These are phyloP conservation scores for Penicillium malachiteum DNA, from an alignment of 495 filamentous ascomycete species.

Conservation along the genomic window DNA sequence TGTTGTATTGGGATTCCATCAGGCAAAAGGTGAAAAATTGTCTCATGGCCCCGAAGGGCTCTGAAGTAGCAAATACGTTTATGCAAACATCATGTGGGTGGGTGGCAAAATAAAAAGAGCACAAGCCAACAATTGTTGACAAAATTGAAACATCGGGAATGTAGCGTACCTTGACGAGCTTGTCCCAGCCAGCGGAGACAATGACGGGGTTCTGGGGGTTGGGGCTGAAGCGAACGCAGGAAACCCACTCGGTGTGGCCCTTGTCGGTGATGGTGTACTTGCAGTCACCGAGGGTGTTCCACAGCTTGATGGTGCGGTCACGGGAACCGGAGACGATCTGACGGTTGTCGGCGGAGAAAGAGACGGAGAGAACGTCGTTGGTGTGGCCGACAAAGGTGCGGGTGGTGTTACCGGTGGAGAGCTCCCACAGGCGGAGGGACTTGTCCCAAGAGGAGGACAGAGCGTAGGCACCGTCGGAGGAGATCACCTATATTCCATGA, in stretches of 20 bases:
- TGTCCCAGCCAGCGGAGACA: conserved; percentile 98
- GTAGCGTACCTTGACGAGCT: conserved; percentile 94
- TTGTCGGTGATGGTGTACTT: conserved; percentile 99
- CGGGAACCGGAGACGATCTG: conserved; percentile 99
- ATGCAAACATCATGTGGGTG: conserved; percentile 87
- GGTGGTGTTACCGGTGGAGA: conserved; percentile 92
- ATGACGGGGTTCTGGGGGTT: conserved; percentile 99
- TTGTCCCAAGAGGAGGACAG: conserved; percentile 99
- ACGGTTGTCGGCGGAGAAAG: conserved; percentile 99
- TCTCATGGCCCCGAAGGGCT: conserved; percentile 94
- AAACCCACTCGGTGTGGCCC: conserved; percentile 99
- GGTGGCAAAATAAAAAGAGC: conserved; percentile 1
- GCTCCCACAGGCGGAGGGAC: conserved; percentile 99
- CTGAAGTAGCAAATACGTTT: conserved; percentile 99
- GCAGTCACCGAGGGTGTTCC: conserved; percentile 99
- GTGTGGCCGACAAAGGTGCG: conserved; percentile 98
- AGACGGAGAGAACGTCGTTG: conserved; percentile 99
- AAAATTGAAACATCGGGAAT: conserved; percentile 11
- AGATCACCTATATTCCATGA: conserved; percentile 77
- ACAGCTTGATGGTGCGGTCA: conserved; percentile 98
- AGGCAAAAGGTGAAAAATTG: conserved; percentile 86
- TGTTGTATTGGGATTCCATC: conserved; percentile 53
- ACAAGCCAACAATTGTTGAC: neutral
- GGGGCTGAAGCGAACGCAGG: conserved; percentile 98
- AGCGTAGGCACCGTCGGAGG: conserved; percentile 98